These are phyloP conservation scores for Leptomonas seymouri DNA, from an alignment of 208 protist species.

Conservation along the genomic window DNA sequence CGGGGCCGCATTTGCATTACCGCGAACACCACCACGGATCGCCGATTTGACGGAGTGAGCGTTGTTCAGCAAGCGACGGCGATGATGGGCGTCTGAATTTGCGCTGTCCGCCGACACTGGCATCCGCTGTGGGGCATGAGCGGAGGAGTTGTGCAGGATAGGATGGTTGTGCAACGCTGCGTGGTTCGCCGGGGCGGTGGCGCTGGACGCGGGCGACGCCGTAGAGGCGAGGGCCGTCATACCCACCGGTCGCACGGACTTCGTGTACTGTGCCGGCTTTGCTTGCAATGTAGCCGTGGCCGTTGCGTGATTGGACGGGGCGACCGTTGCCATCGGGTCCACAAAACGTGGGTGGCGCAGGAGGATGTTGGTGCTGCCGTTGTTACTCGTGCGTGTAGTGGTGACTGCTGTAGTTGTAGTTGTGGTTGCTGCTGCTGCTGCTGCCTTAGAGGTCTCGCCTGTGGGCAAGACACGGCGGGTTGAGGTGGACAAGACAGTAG, in stretches of 20 bases:
- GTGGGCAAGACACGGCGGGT: background rate
- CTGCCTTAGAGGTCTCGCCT: background rate
- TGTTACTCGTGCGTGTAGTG: background rate
- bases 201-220: background rate
- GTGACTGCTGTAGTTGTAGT: constrained; percentile 1
- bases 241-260: background rate
- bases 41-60: background rate
- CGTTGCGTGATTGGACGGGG: background rate
- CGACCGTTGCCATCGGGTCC: constrained; percentile 1
- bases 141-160: constrained; percentile 1
- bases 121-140: constrained; percentile 12
- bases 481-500: constrained; percentile 6
- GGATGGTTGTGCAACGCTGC: constrained; percentile 1
- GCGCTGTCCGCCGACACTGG: background rate
- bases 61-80: constrained; percentile 9
- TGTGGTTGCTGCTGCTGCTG: background rate
- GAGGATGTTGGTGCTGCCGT: constrained; percentile 6
- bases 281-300: background rate
- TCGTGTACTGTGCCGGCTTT: background rate
- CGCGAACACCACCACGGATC: background rate
- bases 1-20: background rate
- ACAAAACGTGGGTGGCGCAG: constrained; percentile 16
- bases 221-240: background rate
- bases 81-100: constrained; percentile 13
- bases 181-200: constrained; percentile 7